phyloP scores from a whole-genome alignment of 2,329 filamentous ascomycete genomes.

The Achaetomium macrosporum region DNA sequence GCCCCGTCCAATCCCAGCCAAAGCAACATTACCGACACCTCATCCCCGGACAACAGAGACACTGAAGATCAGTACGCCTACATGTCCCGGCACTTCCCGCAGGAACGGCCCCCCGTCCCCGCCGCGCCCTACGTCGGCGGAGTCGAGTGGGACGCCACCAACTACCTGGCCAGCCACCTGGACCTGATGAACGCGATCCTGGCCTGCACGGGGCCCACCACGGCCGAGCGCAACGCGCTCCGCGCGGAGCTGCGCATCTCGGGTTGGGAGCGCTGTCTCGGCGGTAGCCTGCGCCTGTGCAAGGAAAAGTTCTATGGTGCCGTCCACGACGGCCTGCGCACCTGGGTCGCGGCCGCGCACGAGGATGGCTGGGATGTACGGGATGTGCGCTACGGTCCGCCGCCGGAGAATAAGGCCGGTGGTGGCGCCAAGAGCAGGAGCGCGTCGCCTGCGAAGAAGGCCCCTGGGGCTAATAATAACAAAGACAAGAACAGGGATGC shows the following conservation, averaged over 20 bases:
- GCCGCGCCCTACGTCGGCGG: slow-evolving; percentile 94
- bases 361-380: slow-evolving; percentile 85
- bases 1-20: neutral
- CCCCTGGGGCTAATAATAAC: slow-evolving; percentile 19
- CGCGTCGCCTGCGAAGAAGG: slow-evolving; percentile 28
- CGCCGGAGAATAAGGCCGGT: slow-evolving; percentile 32
- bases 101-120: slow-evolving; percentile 80
- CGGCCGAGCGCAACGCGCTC: slow-evolving; percentile 66
- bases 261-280: slow-evolving; percentile 88
- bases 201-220: slow-evolving; percentile 64
- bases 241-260: slow-evolving; percentile 74
- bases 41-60: slow-evolving; percentile 25
- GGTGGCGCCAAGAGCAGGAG: slow-evolving; percentile 36
- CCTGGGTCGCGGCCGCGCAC: slow-evolving; percentile 81
- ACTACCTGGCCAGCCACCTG: slow-evolving; percentile 87
- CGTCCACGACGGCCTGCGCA: slow-evolving; percentile 81
- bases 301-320: slow-evolving; percentile 97
- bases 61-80: slow-evolving; percentile 42
- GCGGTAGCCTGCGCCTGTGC: slow-evolving; percentile 76
- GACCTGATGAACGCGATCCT: slow-evolving; percentile 89
- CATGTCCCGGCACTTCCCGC: slow-evolving; percentile 71
- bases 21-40: neutral
- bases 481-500: neutral
- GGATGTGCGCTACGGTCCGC: slow-evolving; percentile 70
- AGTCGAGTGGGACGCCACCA: slow-evolving; percentile 98